A percentile compares a stretch with the other conserved stretches of the same genome.
phyloP scores from a whole-genome alignment of 2,329 filamentous ascomycete species.

The Fusarium fujikuroi region DNA sequence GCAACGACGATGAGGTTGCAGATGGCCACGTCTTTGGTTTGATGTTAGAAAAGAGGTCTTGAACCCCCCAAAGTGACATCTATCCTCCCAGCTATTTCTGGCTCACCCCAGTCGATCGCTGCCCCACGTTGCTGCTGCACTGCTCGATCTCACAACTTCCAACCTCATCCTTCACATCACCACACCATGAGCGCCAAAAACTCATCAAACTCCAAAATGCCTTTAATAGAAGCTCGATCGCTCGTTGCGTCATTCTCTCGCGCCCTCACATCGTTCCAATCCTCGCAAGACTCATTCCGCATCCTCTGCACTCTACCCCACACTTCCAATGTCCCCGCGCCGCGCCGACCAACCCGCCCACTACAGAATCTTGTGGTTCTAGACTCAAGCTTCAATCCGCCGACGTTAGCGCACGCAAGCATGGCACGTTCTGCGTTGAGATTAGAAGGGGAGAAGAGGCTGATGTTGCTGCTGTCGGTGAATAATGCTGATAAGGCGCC shows the following conservation, averaged over 20 bases:
- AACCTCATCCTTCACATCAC: not conserved
- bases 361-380: constrained; percentile 62
- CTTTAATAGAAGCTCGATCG: constrained; percentile 35
- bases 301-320: constrained; percentile 57
- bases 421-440: constrained; percentile 64
- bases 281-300: constrained; percentile 55
- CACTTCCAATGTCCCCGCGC: constrained; percentile 11
- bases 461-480: constrained; percentile 69
- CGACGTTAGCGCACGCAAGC: constrained; percentile 68
- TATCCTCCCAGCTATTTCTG: not conserved
- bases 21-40: not conserved
- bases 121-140: not conserved
- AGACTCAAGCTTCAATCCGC: constrained; percentile 76
- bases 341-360: constrained; percentile 36
- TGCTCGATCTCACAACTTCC: not conserved
- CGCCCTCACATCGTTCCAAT: constrained; percentile 57
- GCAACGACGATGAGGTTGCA: not conserved
- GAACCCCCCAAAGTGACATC: too few relatives aligned
- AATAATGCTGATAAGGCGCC: constrained; percentile 75
- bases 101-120: not conserved
- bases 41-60: not conserved
- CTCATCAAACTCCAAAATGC: constrained; percentile 25
- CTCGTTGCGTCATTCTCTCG: constrained; percentile 56
- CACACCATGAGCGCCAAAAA: constrained; percentile 14
- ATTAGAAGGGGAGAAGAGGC: constrained; percentile 37